These are phyloP conservation scores for Aspergillus carlsbadensis DNA, from an alignment of 495 filamentous ascomycete genomes.

Conservation along the genomic window DNA sequence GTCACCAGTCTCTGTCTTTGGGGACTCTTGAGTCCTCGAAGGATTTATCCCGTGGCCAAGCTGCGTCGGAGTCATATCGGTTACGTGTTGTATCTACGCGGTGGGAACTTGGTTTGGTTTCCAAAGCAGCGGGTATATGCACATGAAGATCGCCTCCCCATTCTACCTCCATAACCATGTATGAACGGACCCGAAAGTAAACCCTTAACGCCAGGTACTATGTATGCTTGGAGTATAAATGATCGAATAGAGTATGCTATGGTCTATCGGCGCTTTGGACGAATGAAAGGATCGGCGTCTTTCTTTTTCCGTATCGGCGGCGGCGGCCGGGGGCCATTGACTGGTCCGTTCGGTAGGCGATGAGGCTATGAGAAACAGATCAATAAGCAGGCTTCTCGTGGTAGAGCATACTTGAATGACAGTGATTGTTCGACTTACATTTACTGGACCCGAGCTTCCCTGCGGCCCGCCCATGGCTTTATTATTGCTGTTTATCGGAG, in stretches of 20 bases:
- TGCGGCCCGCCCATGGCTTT: conserved; percentile 16
- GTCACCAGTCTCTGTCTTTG: too few relatives aligned
- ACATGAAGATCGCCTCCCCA: not conserved
- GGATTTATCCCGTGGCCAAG: not conserved
- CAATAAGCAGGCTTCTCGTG: conserved; percentile 11
- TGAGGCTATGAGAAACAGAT: conserved; percentile 13
- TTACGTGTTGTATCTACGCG: not conserved
- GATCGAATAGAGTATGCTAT: not conserved
- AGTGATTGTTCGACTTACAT: conserved; percentile 23
- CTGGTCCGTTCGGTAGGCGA: conserved; percentile 19
- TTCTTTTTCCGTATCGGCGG: conserved; percentile 48
- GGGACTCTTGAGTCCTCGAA: not conserved
- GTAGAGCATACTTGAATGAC: not conserved
- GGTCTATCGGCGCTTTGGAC: conserved; percentile 43
- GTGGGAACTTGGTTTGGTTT: not conserved
- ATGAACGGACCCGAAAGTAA: not conserved
- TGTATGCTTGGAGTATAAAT: not conserved
- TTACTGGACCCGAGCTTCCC: conserved; percentile 10
- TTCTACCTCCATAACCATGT: not conserved
- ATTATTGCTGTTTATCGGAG: conserved; percentile 14
- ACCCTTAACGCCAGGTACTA: conserved; percentile 1
- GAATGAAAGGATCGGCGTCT: conserved; percentile 52
- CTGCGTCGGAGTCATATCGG: not conserved
- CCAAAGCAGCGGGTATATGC: conserved; percentile 3
- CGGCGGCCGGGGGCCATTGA: conserved; percentile 25